Conservation (phyloP, 192 early-diverging fungal genomes). For the Coemansia sp. region DNA sequence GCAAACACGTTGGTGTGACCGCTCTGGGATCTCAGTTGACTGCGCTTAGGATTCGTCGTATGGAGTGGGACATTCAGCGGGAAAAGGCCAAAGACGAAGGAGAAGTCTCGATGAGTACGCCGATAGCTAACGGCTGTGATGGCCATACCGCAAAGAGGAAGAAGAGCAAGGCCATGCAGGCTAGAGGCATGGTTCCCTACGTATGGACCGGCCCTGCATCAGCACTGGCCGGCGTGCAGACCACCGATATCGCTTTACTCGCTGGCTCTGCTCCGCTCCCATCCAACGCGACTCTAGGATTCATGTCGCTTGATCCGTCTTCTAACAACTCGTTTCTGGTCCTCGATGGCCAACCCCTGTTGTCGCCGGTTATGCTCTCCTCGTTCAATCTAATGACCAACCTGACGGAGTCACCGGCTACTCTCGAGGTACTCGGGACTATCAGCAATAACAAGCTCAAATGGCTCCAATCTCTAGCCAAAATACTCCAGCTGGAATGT, state of each 20-base stretch:
- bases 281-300: neutral
- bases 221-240: neutral
- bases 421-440: neutral
- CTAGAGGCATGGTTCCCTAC: conserved; percentile 18
- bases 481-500: conserved; percentile 13
- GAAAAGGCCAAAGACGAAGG: neutral
- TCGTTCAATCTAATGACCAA: neutral
- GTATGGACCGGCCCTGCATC: conserved; percentile 28
- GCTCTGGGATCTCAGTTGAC: conserved; percentile 28
- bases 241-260: conserved; percentile 3
- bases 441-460: conserved; percentile 17
- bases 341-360: conserved; percentile 11
- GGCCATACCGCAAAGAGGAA: neutral
- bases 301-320: neutral
- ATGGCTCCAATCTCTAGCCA: conserved; percentile 24
- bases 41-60: conserved; percentile 24
- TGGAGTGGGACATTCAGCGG: conserved; percentile 27
- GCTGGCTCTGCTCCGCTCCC: conserved; percentile 6
- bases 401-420: neutral
- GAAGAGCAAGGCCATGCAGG: neutral
- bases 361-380: conserved; percentile 11
- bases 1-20: conserved; percentile 28
- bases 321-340: neutral
- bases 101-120: neutral
- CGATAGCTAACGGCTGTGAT: neutral